Conservation (phyloP, 1,284 basidiomycete genomes). For the Ustilago esculenta region DNA sequence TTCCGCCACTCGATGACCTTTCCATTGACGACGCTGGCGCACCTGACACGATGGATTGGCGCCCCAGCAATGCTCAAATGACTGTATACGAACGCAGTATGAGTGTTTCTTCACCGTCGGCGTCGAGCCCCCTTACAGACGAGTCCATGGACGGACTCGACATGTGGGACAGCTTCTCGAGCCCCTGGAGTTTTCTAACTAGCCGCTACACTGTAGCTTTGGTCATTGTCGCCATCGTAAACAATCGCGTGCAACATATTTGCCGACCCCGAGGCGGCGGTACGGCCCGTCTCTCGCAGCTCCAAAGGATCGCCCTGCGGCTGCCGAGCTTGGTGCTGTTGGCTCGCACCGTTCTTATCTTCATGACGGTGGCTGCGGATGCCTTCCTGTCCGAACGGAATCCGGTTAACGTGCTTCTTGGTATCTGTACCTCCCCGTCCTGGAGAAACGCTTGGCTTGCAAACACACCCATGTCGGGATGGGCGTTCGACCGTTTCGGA, state of each 20-base stretch:
- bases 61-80: slow-evolving; percentile 6
- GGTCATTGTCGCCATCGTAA: slow-evolving; percentile 51
- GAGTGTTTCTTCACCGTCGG: slow-evolving; percentile 4
- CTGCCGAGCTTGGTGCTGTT: slow-evolving; percentile 53
- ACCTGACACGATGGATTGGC: slow-evolving; percentile 8
- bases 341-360: slow-evolving; percentile 33
- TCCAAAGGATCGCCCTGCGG: slow-evolving; percentile 46
- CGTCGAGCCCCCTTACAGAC: slow-evolving; percentile 3
- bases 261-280: slow-evolving; percentile 57
- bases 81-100: slow-evolving; percentile 6
- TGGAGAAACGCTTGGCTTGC: slow-evolving; percentile 46
- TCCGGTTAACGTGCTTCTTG: slow-evolving; percentile 13
- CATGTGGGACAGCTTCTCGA: slow-evolving; percentile 39
- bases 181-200: slow-evolving; percentile 55
- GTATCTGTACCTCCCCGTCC: slow-evolving; percentile 5
- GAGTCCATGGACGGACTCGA: slow-evolving; percentile 17
- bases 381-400: slow-evolving; percentile 26
- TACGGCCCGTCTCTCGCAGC: slow-evolving; percentile 23
- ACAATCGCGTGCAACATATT: slow-evolving; percentile 62
- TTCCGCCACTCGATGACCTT: slow-evolving; percentile 34
- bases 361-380: slow-evolving; percentile 39
- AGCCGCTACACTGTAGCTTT: slow-evolving; percentile 57
- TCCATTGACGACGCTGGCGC: slow-evolving; percentile 3
- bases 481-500: slow-evolving; percentile 39
- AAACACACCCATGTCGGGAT: slow-evolving; percentile 26